Base-by-base conservation (phyloP, 305 asterid species). In the Fraxinus baroniana region DNA sequence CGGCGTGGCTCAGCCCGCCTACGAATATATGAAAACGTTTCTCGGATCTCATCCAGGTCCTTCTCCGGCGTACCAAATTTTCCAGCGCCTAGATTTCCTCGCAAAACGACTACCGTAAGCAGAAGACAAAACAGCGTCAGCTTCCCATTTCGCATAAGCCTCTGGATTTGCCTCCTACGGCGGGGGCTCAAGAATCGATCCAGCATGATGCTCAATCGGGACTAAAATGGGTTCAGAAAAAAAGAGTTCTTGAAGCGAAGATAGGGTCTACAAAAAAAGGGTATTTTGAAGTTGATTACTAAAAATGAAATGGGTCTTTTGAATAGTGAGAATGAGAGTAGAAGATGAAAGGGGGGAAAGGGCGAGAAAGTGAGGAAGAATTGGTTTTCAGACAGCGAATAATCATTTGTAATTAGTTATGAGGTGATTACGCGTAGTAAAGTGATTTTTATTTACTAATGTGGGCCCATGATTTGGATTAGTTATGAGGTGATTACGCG, bases 61-160 rank as follows among this genome's bases (percentile, higher is more conserved):
- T 72, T 33, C 22, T 72, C 77, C 2, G 77, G 77, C 41, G 77
- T 72, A 72, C 76, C 76, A 32, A 72, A 72, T 57, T 57, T 57
- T 20, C 68, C 68, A 18, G 68, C 68, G 26, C 68, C 68, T 1
- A 57, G 26, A 18, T 28, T 72, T 74, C 46, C 78, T 12, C 78
- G 52, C 22, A 74, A 24, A 44, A 74, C 78, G 6, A 74, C 13
- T 22, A 74, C 12, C 22, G 78, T 74, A 44, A 74, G 78, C 55
- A 74, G 2, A 9, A 74, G 57, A 32, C 76, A 72, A 4, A 72
- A 18, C 10, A 72, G 44, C 39, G 76, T 72, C 22, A 72, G 36
- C 76, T 74, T 74, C 10, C 78, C 78, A 20, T 35, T 35, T 6
- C 57, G 78, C 49, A 35, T 9, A 22, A 74, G 41, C 46, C 78